Conservation (phyloP, 1,284 basidiomycete genomes). For the Fomitiporia mediterranea region DNA sequence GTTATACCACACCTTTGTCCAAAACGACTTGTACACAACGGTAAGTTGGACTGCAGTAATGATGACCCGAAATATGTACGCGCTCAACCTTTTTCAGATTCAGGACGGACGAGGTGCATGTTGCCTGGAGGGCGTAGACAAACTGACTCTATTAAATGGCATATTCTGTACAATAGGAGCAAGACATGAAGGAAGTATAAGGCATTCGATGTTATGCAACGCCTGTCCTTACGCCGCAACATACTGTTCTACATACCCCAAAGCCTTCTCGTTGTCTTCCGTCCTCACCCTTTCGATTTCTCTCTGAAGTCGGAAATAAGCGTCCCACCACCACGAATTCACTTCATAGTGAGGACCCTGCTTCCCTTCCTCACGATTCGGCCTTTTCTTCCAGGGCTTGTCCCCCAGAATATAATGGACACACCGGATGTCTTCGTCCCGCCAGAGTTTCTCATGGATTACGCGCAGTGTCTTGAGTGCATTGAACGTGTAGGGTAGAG, state of each 20-base stretch:
- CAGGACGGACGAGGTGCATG: conserved; percentile 87
- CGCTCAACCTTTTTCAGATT: conserved; percentile 49
- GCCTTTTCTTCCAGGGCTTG: conserved; percentile 68
- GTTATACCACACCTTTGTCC: conserved; percentile 70
- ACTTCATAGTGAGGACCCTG: conserved; percentile 43
- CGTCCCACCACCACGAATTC: conserved; percentile 77
- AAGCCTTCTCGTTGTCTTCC: conserved; percentile 38
- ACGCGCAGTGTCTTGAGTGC: conserved; percentile 75
- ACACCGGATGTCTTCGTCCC: conserved; percentile 71
- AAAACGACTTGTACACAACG: conserved; percentile 89
- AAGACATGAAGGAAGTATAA: not conserved
- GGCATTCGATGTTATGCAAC: not conserved
- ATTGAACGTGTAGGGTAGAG: conserved; percentile 81
- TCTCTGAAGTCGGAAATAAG: conserved; percentile 38
- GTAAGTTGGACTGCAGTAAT: conserved; percentile 35
- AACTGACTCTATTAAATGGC: not conserved
- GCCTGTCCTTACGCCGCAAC: conserved; percentile 7
- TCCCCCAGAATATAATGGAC: conserved; percentile 72
- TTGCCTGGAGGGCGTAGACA: conserved; percentile 70
- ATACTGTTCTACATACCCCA: conserved; percentile 11
- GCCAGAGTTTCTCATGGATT: conserved; percentile 70
- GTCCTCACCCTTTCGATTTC: conserved; percentile 50
- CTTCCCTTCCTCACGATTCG: conserved; percentile 28
- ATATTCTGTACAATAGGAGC: not conserved
- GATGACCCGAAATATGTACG: conserved; percentile 11